phyloP scores from a whole-genome alignment of 2,329 filamentous ascomycete genomes.

The Fusarium redolens region DNA sequence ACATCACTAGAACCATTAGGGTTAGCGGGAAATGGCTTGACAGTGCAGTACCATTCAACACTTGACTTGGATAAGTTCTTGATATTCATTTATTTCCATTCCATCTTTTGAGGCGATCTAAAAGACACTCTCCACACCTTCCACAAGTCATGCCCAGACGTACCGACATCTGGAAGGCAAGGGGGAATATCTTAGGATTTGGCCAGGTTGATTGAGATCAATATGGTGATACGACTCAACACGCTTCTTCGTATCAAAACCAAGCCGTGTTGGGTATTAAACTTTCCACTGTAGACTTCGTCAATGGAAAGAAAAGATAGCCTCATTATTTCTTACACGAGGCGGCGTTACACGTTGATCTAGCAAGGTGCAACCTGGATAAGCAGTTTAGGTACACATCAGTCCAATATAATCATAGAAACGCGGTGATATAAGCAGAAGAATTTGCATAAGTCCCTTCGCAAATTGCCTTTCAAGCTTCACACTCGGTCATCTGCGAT shows the following conservation, averaged over 20 bases:
- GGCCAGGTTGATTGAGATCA: too few relatives aligned
- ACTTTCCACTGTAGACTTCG: background rate
- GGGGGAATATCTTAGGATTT: too few relatives aligned
- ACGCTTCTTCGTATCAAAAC: background rate
- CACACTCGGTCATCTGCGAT: rapidly evolving
- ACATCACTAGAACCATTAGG: background rate
- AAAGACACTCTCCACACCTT: too few relatives aligned
- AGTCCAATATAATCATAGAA: too few relatives aligned
- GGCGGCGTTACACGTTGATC: background rate
- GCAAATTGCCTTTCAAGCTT: rapidly evolving
- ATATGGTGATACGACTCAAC: rapidly evolving
- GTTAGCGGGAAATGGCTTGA: background rate
- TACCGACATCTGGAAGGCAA: rapidly evolving
- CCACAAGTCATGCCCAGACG: rapidly evolving
- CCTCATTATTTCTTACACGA: background rate
- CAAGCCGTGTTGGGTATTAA: background rate
- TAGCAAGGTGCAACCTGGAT: background rate
- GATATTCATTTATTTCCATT: background rate
- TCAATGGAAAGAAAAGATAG: background rate
- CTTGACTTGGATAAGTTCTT: background rate
- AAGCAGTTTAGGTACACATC: too few relatives aligned
- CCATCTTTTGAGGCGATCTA: rapidly evolving
- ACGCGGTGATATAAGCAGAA: too few relatives aligned
- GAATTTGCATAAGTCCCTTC: too few relatives aligned
- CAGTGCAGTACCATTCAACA: background rate